A percentile compares a stretch with the other conserved stretches of the same genome.
These are phyloP conservation scores for Chlorophyllum brunneum DNA, from an alignment of 768 basidiomycete genomes.

Conservation along the genomic window DNA sequence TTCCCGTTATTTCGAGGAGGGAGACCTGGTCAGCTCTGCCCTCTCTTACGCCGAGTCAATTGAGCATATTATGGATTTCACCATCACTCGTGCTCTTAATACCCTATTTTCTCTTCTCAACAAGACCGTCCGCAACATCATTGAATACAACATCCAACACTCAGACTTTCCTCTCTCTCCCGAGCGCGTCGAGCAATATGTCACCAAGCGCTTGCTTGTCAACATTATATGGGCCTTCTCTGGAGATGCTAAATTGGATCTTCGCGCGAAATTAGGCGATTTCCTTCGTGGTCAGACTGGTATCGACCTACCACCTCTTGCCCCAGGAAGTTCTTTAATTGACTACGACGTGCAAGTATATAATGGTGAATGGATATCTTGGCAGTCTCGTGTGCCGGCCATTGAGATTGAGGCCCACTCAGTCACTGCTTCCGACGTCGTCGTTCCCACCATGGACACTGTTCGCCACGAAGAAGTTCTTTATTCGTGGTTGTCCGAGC, in stretches of 20 bases:
- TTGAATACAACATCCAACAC: conserved; percentile 94
- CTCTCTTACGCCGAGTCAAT: conserved; percentile 78
- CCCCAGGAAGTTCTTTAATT: conserved; percentile 78
- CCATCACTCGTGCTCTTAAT: conserved; percentile 82
- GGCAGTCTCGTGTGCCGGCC: conserved; percentile 89
- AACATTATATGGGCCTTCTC: conserved; percentile 98
- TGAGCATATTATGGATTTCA: conserved; percentile 99
- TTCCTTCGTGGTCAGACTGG: conserved; percentile 82
- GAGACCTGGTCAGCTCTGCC: conserved; percentile 78
- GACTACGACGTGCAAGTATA: conserved; percentile 92
- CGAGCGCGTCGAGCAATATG: conserved; percentile 88
- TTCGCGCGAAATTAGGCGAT: conserved; percentile 86
- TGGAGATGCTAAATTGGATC: conserved; percentile 90
- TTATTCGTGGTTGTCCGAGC: conserved; percentile 98
- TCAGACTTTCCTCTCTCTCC: conserved; percentile 86
- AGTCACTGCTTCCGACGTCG: conserved; percentile 93
- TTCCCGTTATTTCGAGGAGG: conserved; percentile 77
- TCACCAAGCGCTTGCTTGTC: conserved; percentile 84
- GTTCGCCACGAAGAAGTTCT: conserved; percentile 98
- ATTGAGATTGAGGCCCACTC: conserved; percentile 97
- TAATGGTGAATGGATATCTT: conserved; percentile 84
- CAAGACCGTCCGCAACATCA: conserved; percentile 89
- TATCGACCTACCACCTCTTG: conserved; percentile 81
- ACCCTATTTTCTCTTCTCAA: conserved; percentile 97
- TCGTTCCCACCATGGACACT: conserved; percentile 98